Conservation (phyloP, 2,329 filamentous ascomycete genomes). For the Clonostachys sp. region DNA sequence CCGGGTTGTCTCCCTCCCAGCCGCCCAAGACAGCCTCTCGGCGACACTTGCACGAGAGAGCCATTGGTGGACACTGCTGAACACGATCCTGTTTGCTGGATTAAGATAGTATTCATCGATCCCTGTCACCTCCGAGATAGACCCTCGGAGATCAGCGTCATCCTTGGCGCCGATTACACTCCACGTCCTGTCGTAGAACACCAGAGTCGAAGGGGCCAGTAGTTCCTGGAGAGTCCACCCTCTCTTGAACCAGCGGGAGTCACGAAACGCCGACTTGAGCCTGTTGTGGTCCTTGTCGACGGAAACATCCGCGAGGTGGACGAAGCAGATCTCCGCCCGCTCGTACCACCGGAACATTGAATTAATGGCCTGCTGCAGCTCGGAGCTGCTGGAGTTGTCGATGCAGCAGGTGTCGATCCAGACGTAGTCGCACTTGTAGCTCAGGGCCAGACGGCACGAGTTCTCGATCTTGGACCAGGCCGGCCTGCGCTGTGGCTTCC, state of each 20-base stretch:
- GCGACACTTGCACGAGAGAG: constrained; percentile 6
- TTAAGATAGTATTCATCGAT: constrained; percentile 1
- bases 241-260: constrained; percentile 13
- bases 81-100: background rate
- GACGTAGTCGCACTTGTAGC: constrained; percentile 8
- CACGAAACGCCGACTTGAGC: constrained; percentile 4
- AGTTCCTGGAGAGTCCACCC: constrained; percentile 59
- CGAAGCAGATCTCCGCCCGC: constrained; percentile 12
- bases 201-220: constrained; percentile 10
- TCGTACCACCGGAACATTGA: constrained; percentile 16
- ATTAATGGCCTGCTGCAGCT: constrained; percentile 16
- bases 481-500: constrained; percentile 3
- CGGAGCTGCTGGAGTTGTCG: constrained; percentile 11
- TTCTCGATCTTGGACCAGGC: constrained; percentile 10
- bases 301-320: constrained; percentile 12
- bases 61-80: background rate
- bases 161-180: background rate
- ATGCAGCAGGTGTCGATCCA: constrained; percentile 19
- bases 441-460: constrained; percentile 6
- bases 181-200: constrained; percentile 15
- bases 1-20: constrained; percentile 8
- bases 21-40: constrained; percentile 11
- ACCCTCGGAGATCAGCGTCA: background rate
- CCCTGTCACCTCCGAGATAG: constrained; percentile 2
- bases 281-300: background rate